A percentile compares a stretch with the other conserved stretches of the same genome.
These are phyloP conservation scores for Leptoxyphium fumago DNA, from an alignment of 2,329 filamentous ascomycete species.

Conservation along the genomic window DNA sequence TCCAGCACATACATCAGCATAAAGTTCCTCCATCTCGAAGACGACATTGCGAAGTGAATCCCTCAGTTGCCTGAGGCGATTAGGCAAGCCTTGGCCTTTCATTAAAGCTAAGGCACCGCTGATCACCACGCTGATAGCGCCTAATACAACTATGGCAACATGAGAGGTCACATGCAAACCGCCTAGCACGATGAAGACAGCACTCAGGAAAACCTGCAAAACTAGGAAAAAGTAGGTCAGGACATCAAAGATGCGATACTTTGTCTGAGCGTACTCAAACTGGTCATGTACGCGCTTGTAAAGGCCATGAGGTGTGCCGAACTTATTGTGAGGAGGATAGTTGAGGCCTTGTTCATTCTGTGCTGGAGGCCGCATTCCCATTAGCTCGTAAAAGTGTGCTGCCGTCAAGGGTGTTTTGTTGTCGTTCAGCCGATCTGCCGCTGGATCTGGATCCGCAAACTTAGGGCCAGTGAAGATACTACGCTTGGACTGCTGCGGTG, in stretches of 20 bases:
- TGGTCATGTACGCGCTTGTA: conserved; percentile 10
- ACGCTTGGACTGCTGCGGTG: neutral
- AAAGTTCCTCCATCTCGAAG: conserved; percentile 22
- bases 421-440: conserved; percentile 12
- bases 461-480: conserved; percentile 3
- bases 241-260: conserved; percentile 18
- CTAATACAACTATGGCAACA: conserved; percentile 17
- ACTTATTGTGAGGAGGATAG: conserved; percentile 9
- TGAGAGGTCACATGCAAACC: conserved; percentile 15
- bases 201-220: conserved; percentile 19
- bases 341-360: conserved; percentile 3
- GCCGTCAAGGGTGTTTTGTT: conserved; percentile 10
- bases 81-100: conserved; percentile 23
- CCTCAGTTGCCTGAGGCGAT: conserved; percentile 18
- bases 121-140: conserved; percentile 20
- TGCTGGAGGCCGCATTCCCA: conserved; percentile 14
- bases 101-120: conserved; percentile 20
- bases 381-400: conserved; percentile 17
- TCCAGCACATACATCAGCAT: conserved; percentile 21
- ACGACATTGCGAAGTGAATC: conserved; percentile 19
- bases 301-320: conserved; percentile 14
- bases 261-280: conserved; percentile 11
- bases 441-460: conserved; percentile 14
- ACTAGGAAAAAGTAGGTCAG: conserved; percentile 17
- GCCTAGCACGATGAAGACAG: conserved; percentile 23